Evolutionary conservation across 768 basidiomycete species (phyloP).

Genomic region (Polyporus arcularius): DNA sequence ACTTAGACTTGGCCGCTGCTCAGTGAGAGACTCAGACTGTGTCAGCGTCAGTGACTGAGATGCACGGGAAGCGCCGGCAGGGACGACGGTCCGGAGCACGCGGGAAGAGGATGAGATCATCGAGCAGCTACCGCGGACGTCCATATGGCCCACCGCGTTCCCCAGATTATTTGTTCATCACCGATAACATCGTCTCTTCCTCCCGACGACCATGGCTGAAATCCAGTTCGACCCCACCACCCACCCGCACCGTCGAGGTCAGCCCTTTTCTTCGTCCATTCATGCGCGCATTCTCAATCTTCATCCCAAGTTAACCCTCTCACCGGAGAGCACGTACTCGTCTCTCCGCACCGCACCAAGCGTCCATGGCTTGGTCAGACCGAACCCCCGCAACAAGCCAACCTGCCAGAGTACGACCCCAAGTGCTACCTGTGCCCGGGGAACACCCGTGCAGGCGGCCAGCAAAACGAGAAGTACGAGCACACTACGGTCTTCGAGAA

Average conservation of each 20-base stretch:
- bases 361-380: slow-evolving; percentile 91
- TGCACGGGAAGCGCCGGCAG: not conserved
- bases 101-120: slow-evolving; percentile 11
- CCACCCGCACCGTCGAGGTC: slow-evolving; percentile 75
- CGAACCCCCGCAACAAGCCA: slow-evolving; percentile 56
- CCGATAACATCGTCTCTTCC: slow-evolving; percentile 11
- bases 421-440: slow-evolving; percentile 88
- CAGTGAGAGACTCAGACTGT: no score
- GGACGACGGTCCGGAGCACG: not conserved
- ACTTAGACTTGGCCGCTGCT: no score
- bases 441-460: slow-evolving; percentile 73
- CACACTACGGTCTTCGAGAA: slow-evolving; percentile 74
- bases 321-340: slow-evolving; percentile 72
- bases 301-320: slow-evolving; percentile 71
- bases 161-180: not conserved
- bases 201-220: slow-evolving; percentile 23
- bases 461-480: slow-evolving; percentile 66
- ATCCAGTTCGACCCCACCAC: slow-evolving; percentile 55
- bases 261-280: slow-evolving; percentile 24
- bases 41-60: not conserved
- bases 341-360: slow-evolving; percentile 88
- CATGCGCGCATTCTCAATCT: not conserved
- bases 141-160: not conserved
- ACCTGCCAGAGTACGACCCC: slow-evolving; percentile 66
- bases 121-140: not conserved